Base-by-base conservation (phyloP, 352 stramenopile genomes). In the Pythium dissotocum region DNA sequence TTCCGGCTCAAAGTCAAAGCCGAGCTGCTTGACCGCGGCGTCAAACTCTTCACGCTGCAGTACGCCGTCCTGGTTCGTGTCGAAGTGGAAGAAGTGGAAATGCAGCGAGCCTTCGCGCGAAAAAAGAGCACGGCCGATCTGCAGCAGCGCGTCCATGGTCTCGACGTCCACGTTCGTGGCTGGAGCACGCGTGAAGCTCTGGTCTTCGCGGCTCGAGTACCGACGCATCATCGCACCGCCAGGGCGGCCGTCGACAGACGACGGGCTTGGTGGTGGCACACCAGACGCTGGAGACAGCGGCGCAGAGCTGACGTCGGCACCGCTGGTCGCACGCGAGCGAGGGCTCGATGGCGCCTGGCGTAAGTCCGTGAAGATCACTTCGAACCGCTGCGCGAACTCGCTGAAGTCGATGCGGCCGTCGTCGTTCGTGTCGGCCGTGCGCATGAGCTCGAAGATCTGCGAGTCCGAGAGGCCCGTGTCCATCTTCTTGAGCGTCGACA, bases 391-490 rank as follows among this genome's bases (percentile, higher is more conserved):
- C 32, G 83, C 86, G 65, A 98, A 98, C 76, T 98, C 93, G 33
- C 84, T 79, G 44, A 98, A 96, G 56, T 97, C 88, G 61, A 98
- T 97, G 54, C 88, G 88, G 28, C 88, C 90, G 63, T 98, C 92
- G 63, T 97, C 88, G 72, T 98, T 96, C 32, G 90, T 93, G 68
- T 98, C 92, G 28, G 95, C 84, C 16, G 89, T 96, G 36, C 93
- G 87, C 93, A 98, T 98, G 26, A 98, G 77, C 65, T 97, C 91
- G 58, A 96, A 98, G 32, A 98, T 90, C 76, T 95, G 91, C 63
- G 94, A 83, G 63, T 97, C 91, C 35, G 89, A 94, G 8, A 98
- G 77, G 1, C 93, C 93, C 12, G 93, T 97, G 68, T 98, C 89
- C 79, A 98, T 94, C 55, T 82, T 85, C 78, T 97, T 97, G 58